These are phyloP conservation scores for Biscogniauxia sp. DNA, from an alignment of 2,329 filamentous ascomycete species.

Conservation along the genomic window DNA sequence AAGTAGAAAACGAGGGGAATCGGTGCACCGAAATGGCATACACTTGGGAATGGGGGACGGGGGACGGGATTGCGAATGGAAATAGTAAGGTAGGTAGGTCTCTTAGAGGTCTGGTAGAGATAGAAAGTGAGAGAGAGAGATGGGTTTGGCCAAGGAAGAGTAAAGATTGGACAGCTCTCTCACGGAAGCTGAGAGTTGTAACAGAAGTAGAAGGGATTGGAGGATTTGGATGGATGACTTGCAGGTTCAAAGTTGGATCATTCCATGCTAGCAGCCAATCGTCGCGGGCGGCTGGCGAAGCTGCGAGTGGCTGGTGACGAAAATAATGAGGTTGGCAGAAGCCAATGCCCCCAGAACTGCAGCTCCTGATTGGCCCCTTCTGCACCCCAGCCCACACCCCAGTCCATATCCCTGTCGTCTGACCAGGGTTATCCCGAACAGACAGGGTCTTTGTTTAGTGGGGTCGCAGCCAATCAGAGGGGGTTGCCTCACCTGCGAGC, in stretches of 20 bases:
- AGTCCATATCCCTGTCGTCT: not conserved
- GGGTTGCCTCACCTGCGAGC: not conserved
- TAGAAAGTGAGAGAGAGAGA: slow-evolving; percentile 10
- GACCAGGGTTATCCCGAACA: slow-evolving; percentile 1
- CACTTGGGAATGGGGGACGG: not conserved
- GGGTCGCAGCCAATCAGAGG: slow-evolving; percentile 22
- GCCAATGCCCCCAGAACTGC: not conserved
- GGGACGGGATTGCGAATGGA: too few relatives aligned
- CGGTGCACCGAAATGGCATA: not conserved
- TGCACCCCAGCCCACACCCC: slow-evolving; percentile 1
- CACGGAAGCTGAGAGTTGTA: slow-evolving; percentile 16
- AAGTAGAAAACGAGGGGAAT: not conserved
- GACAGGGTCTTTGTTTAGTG: slow-evolving; percentile 31
- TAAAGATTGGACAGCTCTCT: slow-evolving; percentile 15
- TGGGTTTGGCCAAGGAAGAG: slow-evolving; percentile 8
- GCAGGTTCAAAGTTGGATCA: slow-evolving; percentile 10
- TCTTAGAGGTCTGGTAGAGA: too few relatives aligned
- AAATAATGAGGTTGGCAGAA: slow-evolving; percentile 23
- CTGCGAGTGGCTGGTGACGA: slow-evolving; percentile 24
- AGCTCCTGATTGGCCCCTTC: slow-evolving; percentile 17
- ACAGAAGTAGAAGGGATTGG: slow-evolving; percentile 5
- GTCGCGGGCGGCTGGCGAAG: slow-evolving; percentile 9
- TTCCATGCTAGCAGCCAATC: slow-evolving; percentile 10
- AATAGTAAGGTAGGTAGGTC: slow-evolving; percentile 8
- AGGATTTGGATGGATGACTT: slow-evolving; percentile 16